phyloP scores from a whole-genome alignment of 176 grass and related monocot species.

The Canna indica region DNA sequence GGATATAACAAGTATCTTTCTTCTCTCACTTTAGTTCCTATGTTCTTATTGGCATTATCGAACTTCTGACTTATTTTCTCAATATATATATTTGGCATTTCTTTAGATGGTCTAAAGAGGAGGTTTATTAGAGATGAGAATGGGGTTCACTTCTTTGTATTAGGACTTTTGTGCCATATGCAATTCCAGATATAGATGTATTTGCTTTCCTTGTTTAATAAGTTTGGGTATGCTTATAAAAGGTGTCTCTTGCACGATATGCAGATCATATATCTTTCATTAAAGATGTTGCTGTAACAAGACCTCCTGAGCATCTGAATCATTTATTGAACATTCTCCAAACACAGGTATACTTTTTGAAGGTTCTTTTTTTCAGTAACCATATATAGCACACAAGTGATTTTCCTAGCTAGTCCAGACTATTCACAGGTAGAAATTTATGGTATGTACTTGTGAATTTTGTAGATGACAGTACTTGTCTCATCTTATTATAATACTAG shows the following conservation, averaged over 20 bases:
- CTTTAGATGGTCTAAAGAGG: conserved; percentile 62
- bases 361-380: neutral
- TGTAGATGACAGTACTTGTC: no score
- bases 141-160: conserved; percentile 79
- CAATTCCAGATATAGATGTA: no score
- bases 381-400: neutral
- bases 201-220: no score
- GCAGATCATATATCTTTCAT: conserved; percentile 69
- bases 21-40: neutral
- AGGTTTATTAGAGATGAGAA: conserved; percentile 78
- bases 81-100: neutral
- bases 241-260: conserved; percentile 3
- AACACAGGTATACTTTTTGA: conserved; percentile 43
- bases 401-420: neutral
- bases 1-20: conserved; percentile 41
- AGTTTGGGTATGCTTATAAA: neutral
- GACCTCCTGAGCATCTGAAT: conserved; percentile 64
- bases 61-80: neutral
- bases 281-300: conserved; percentile 57
- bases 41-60: conserved; percentile 5
- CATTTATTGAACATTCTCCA: conserved; percentile 75
- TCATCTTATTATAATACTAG: no score
- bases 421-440: no score
- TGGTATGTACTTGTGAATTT: no score
- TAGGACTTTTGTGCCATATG: no score